Base-by-base conservation (phyloP, 257 asterid genomes). In the Galeopsis tetrahit region DNA sequence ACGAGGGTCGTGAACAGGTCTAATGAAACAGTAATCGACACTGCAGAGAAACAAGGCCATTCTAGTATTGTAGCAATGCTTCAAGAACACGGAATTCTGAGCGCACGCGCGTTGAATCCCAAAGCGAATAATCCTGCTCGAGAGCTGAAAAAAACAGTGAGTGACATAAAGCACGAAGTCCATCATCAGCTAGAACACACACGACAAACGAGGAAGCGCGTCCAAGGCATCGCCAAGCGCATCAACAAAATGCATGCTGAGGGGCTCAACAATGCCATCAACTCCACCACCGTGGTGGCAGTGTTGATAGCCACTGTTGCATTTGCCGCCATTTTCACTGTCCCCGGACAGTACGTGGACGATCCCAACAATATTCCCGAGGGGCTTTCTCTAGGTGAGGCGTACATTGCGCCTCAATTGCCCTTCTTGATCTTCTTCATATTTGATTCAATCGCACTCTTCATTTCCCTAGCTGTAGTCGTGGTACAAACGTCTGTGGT, bases 131-230 rank as follows among this genome's bases (percentile, higher is more conserved):
- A 74, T 66, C 81, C 84, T 0, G 84, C 78, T 3, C 46, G 82
- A 0, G 86, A 85, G 61, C 75, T 86, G 31, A 86, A 86, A 49
- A 80, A 78, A 63, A 84, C 85, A 0, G 84, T 83, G 39, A 84
- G 89, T 73, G 91, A 82, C 80, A 83, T 86, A 59, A 86, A 86
- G 76, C 91, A 83, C 59, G 91, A 82, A 52, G 91, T 84, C 49
- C 88, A 83, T 78, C 10, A 85, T 71, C 91, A 86, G 63, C 44
- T 86, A 1, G 88, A 86, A 57, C 88, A 85, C 82, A 81, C 88
- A 2, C 79, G 88, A 0, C 90, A 83, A 62, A 85, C 90, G 0
- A 61, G 86, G 32, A 69, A 74, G 63, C 90, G 84, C 0, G 85
- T 85, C 31, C 90, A 85, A 38, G 83, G 86, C 14, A 85, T 85